These are phyloP conservation scores for Gossypium bickii DNA, from an alignment of 345 rosid species.

Conservation along the genomic window DNA sequence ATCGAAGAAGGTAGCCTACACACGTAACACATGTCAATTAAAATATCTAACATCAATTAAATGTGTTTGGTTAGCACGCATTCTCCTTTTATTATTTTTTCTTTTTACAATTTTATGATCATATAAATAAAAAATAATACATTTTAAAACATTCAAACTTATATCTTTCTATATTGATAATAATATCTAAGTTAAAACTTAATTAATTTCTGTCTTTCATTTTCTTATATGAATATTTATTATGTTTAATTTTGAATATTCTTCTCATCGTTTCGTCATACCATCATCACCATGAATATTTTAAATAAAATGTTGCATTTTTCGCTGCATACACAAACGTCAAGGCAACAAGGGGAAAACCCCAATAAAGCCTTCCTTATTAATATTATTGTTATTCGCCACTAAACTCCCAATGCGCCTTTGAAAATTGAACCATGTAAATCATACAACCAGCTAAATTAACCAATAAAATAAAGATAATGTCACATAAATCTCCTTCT, in stretches of 20 bases:
- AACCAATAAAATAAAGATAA: background rate
- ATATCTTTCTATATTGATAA: too few species aligned
- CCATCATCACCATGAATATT: background rate
- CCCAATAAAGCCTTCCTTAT: background rate
- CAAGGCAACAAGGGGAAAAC: background rate
- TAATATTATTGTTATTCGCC: background rate
- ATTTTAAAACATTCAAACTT: rapidly evolving
- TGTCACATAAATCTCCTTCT: background rate
- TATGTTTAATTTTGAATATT: background rate
- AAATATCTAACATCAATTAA: background rate
- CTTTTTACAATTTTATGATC: too few species aligned
- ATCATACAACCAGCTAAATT: background rate
- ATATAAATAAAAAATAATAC: too few species aligned
- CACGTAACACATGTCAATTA: background rate
- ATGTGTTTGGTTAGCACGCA: background rate
- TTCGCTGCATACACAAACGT: background rate
- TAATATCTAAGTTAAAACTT: rapidly evolving
- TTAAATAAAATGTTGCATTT: background rate
- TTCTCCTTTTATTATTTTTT: background rate
- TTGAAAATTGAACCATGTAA: background rate
- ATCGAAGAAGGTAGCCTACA: background rate
- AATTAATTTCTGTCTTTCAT: too few species aligned
- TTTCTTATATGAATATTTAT: too few species aligned
- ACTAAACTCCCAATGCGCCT: background rate
- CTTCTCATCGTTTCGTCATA: background rate